Evolutionary conservation across 306 rosid species (phyloP), one percentile per base, ranked within the genome.

Genomic region (Alnus glutinosa): DNA sequence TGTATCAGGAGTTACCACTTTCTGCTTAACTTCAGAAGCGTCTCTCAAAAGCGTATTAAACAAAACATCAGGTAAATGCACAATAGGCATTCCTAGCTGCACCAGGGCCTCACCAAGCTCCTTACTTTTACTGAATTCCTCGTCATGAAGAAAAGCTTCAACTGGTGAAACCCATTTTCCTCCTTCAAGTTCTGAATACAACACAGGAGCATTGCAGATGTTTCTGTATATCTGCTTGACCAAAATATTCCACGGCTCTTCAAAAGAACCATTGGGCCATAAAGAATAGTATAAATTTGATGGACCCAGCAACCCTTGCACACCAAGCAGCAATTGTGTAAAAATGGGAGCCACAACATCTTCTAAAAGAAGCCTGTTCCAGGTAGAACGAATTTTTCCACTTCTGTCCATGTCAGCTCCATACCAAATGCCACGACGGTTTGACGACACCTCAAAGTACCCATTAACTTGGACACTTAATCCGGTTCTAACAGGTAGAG

Each of bases 321-420:
- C 82, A n/a, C 90, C 88, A 81, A 86, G 91, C 71, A 94, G 90
- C 86, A 94, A 82, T 81, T 89, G 87, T 39, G 83, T 82, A 85
- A 94, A 94, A 55, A 97, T 79, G 55, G 98, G 93, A 71, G 97
- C 97, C 70, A 89, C 96, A 75, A 88, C 82, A 77, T 94, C 98
- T 83, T 94, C 95, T 77, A 94, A 78, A 86, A 94, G 97, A 79
- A 94, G 94, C 85, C 86, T 92, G 88, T 94, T 94, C 98, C 98
- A 94, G 72, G 71, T 79, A 68, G 98, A 92, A 79, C 98, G 98
- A 84, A 94, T 90, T 83, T 88, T 94, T 74, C 98, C 98, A 79
- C 96, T 90, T 87, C 97, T 89, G 85, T 94, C 98, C 98, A 94
- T 94, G 92, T 94, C 98, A 88, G 83, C 97, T 78, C 98, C 97